Conservation (phyloP, 345 rosid genomes). For the Hevea brasiliensis region DNA sequence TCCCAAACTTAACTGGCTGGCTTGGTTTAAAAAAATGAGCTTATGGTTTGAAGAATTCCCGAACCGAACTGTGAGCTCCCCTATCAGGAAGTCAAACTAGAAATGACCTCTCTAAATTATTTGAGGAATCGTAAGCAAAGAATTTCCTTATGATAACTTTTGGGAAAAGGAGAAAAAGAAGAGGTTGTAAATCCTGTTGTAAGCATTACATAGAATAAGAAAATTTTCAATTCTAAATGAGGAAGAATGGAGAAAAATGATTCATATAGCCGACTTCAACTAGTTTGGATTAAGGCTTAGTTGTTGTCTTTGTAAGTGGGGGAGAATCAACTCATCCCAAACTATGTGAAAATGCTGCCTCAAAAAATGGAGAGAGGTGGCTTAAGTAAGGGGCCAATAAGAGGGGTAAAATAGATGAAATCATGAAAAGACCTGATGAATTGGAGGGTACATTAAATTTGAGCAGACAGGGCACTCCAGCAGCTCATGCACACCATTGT, state of each 20-base stretch:
- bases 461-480: slow-evolving; percentile 38
- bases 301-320: too few species aligned
- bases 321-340: background rate
- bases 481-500: slow-evolving; percentile 38
- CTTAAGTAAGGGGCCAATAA: too few species aligned
- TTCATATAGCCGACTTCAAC: too few species aligned
- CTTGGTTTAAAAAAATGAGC: too few species aligned
- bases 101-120: background rate
- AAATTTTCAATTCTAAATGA: background rate
- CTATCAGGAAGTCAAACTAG: background rate
- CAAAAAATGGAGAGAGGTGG: too few species aligned
- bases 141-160: background rate
- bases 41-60: too few species aligned
- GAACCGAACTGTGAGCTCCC: too few species aligned
- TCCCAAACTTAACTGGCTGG: too few species aligned
- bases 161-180: background rate
- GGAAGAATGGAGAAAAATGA: too few species aligned
- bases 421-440: slow-evolving; percentile 31
- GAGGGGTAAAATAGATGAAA: background rate
- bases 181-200: background rate
- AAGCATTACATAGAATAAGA: background rate
- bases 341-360: too few species aligned
- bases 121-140: background rate
- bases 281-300: too few species aligned
- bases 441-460: slow-evolving; percentile 39